Percentiles rank a stretch among this genome's conserved stretches.
Evolutionary conservation across 179 eudicot genomes (phyloP).

Genomic region (Corrigiola litoralis): DNA sequence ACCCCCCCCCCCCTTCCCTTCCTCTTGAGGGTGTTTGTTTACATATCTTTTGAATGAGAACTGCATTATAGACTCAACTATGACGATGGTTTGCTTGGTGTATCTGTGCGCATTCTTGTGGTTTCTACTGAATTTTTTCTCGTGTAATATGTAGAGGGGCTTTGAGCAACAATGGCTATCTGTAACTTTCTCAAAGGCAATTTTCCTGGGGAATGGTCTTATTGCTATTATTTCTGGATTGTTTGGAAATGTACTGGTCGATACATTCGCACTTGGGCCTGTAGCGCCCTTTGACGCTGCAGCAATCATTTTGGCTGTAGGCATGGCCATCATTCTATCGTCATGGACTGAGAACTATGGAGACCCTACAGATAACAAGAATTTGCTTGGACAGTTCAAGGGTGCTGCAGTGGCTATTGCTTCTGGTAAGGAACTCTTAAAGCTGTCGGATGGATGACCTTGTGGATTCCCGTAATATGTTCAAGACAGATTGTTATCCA

Average conservation of each 20-base stretch:
- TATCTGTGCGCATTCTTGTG: background rate
- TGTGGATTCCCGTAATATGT: background rate
- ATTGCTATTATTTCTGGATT: constrained; percentile 86
- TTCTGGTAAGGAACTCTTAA: constrained; percentile 49
- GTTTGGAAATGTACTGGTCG: constrained; percentile 80
- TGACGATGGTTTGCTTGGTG: constrained; percentile 1
- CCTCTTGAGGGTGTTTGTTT: background rate
- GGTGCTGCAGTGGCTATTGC: constrained; percentile 96
- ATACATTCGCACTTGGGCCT: constrained; percentile 70
- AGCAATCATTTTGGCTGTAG: constrained; percentile 78
- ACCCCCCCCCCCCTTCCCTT: too few relatives aligned
- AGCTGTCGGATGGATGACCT: background rate
- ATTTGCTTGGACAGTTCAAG: constrained; percentile 85
- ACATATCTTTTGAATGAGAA: too few relatives aligned
- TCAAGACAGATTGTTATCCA: background rate
- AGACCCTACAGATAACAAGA: constrained; percentile 91
- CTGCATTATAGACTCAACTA: too few relatives aligned
- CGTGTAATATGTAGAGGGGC: constrained; percentile 63
- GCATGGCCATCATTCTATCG: constrained; percentile 84
- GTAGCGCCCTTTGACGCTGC: constrained; percentile 99
- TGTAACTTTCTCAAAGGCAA: constrained; percentile 92
- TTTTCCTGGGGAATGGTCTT: constrained; percentile 94
- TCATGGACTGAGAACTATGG: constrained; percentile 96
- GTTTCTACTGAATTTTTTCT: constrained; percentile 9
- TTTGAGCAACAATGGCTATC: constrained; percentile 95